Evolutionary conservation across 257 asterid species (phyloP).

Genomic region (Coffea canephora): DNA sequence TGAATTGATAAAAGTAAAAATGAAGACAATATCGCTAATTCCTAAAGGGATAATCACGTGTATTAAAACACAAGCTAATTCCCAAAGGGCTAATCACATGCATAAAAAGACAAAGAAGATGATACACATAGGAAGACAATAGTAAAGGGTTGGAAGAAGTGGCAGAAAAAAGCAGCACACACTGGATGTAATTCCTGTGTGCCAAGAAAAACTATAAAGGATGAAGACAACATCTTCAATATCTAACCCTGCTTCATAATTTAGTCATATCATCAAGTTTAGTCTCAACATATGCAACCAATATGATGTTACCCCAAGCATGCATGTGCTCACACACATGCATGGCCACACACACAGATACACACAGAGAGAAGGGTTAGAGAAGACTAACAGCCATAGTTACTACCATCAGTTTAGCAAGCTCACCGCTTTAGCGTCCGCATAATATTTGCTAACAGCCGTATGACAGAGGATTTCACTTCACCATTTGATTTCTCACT

Average conservation of each 20-base stretch:
- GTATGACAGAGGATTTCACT: conserved; percentile 41
- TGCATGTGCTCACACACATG: no score
- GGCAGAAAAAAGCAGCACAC: not conserved
- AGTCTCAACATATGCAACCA: not conserved
- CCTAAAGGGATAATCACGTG: not conserved
- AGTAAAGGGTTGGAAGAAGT: not conserved
- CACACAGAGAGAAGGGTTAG: not conserved
- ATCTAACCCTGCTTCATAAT: not conserved
- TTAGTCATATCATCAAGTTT: not conserved
- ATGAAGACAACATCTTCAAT: not conserved
- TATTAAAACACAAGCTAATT: not conserved
- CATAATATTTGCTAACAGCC: conserved; percentile 58
- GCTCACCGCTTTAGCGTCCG: conserved; percentile 75
- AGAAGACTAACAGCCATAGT: not conserved
- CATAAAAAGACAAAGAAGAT: not conserved
- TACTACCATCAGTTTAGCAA: conserved; percentile 11
- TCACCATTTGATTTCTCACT: conserved; percentile 54
- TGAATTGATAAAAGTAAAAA: not conserved
- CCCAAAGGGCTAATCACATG: no score
- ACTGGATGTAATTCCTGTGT: not conserved
- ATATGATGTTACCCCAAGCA: not conserved
- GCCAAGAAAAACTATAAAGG: not conserved
- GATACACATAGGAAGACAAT: not conserved
- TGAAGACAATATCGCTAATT: not conserved
- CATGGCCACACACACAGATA: no score